phyloP scores from a whole-genome alignment of 2,329 filamentous ascomycete species.

The Aspergillus costaricaensis region DNA sequence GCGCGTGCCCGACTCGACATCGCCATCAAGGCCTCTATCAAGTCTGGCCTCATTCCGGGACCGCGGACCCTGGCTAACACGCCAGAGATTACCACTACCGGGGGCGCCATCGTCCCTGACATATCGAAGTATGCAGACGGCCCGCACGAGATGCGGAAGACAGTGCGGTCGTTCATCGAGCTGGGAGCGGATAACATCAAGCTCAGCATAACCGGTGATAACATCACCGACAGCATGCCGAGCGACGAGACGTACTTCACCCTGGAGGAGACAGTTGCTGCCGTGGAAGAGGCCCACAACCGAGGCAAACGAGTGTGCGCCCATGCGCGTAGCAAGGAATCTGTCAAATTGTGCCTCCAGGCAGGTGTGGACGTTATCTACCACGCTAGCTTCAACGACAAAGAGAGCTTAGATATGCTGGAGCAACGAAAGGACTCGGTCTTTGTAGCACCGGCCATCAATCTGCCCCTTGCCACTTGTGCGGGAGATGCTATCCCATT shows the following conservation, averaged over 20 bases:
- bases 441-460: constrained; percentile 1
- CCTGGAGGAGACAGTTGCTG: constrained; percentile 3
- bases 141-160: constrained; percentile 43
- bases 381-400: constrained; percentile 2
- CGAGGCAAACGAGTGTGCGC: constrained; percentile 3
- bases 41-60: constrained; percentile 8
- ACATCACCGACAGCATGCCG: not conserved
- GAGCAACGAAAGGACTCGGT: constrained; percentile 3
- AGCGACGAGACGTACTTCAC: constrained; percentile 4
- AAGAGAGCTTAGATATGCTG: not conserved
- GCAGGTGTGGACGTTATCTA: constrained; percentile 2
- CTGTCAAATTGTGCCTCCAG: not conserved
- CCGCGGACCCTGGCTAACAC: constrained; percentile 12
- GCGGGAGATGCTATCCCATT: not conserved
- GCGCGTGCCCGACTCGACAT: constrained; percentile 13
- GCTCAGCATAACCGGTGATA: constrained; percentile 3
- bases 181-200: constrained; percentile 4
- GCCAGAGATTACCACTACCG: constrained; percentile 7
- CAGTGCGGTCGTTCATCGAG: constrained; percentile 1
- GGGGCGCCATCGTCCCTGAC: constrained; percentile 4
- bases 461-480: not conserved
- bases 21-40: constrained; percentile 11
- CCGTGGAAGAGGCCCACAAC: constrained; percentile 1
- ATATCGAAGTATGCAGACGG: constrained; percentile 31
- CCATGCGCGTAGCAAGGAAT: not conserved